These are phyloP conservation scores for Amanita molliuscula DNA, from an alignment of 768 basidiomycete genomes.

Conservation along the genomic window DNA sequence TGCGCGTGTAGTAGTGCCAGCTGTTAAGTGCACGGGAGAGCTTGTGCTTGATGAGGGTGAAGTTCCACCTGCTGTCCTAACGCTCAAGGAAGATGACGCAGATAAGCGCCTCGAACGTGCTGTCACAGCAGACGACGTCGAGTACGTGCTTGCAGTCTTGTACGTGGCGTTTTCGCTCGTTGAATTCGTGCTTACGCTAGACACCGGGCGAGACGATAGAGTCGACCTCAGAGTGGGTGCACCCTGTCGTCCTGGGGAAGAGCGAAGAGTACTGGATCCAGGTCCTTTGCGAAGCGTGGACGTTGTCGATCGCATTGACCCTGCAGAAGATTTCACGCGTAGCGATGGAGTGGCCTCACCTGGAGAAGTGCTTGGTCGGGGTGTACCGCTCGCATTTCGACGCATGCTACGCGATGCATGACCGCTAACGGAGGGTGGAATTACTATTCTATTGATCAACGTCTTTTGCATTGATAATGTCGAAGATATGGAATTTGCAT, in stretches of 20 bases:
- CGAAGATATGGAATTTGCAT: neutral
- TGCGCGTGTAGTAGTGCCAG: neutral
- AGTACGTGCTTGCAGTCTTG: slow-evolving; percentile 5
- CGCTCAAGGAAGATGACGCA: neutral
- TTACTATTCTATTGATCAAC: slow-evolving; percentile 5
- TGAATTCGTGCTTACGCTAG: slow-evolving; percentile 13
- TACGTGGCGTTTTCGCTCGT: slow-evolving; percentile 3
- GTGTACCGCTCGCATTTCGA: neutral
- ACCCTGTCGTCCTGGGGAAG: neutral
- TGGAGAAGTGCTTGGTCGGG: slow-evolving; percentile 1
- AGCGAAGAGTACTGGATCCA: slow-evolving; percentile 1
- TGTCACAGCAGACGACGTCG: slow-evolving; percentile 2
- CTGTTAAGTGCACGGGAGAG: slow-evolving; percentile 1
- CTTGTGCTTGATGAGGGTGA: neutral
- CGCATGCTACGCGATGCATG: neutral
- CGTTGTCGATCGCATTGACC: slow-evolving; percentile 23
- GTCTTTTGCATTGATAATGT: slow-evolving; percentile 4
- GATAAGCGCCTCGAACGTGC: slow-evolving; percentile 3
- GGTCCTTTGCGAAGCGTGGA: slow-evolving; percentile 21
- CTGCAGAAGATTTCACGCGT: slow-evolving; percentile 20
- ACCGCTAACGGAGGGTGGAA: neutral
- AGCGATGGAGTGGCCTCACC: slow-evolving; percentile 2
- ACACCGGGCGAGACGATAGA: slow-evolving; percentile 8
- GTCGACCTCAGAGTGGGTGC: neutral
- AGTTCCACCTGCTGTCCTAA: neutral